Evolutionary conservation across 345 rosid species (phyloP).

Genomic region (Reutealis trisperma): DNA sequence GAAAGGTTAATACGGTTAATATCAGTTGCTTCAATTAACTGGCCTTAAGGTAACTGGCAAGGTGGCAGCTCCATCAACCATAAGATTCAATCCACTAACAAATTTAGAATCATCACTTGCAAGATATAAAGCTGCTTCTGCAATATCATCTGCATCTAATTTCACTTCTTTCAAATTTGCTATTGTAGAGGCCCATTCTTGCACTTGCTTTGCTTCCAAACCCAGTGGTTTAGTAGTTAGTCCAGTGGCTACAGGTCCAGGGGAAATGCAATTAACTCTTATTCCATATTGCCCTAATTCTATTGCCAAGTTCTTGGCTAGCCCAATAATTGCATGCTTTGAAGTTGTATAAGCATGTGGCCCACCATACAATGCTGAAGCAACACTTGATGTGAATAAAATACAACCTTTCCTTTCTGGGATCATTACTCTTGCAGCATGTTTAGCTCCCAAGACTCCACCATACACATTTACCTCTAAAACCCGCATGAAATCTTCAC

Average conservation of each 20-base stretch:
- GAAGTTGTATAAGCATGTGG: not conserved
- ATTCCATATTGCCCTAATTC: not conserved
- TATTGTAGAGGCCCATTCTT: not conserved
- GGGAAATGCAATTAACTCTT: not conserved
- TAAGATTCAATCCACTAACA: not conserved
- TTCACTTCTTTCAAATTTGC: not conserved
- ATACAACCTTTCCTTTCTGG: not conserved
- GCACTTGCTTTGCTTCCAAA: not conserved
- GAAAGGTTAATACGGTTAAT: no score
- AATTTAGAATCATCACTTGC: not conserved
- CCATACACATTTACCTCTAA: conserved; percentile 5
- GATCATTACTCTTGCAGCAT: conserved; percentile 9
- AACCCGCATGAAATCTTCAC: not conserved
- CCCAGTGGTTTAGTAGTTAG: no score
- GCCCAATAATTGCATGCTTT: conserved; percentile 8
- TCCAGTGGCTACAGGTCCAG: no score
- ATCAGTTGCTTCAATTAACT: no score
- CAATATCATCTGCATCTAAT: not conserved
- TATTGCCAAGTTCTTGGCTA: conserved; percentile 2
- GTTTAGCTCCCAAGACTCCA: conserved; percentile 3
- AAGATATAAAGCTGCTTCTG: conserved; percentile 2
- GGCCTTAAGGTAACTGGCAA: no score
- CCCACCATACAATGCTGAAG: not conserved
- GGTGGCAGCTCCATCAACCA: conserved; percentile 12
- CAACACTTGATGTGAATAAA: not conserved